Evolutionary conservation across 441 rosid species (phyloP).

Genomic region (Gossypium davidsonii): DNA sequence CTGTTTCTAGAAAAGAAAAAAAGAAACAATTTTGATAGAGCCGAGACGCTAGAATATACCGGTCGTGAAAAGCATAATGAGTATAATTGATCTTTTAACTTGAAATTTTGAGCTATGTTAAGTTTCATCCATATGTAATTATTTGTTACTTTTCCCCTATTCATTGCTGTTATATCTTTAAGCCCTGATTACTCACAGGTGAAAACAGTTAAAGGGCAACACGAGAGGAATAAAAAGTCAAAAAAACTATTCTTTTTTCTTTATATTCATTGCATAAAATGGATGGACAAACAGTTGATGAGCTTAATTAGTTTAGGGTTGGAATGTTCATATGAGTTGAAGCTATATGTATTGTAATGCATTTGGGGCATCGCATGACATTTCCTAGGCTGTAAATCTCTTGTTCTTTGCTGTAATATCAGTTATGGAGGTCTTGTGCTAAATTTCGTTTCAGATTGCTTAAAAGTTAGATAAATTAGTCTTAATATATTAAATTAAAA

Average conservation of each 20-base stretch:
- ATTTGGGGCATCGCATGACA: too few relatives aligned
- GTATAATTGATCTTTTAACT: not conserved
- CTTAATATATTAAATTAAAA: too few relatives aligned
- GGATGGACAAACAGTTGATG: not conserved
- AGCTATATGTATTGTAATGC: not conserved
- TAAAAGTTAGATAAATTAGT: too few relatives aligned
- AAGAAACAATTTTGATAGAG: constrained; percentile 39
- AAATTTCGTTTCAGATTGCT: too few relatives aligned
- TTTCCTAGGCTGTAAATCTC: not conserved
- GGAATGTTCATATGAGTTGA: not conserved
- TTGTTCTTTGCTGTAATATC: not conserved
- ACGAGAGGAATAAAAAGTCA: not conserved
- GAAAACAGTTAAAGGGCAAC: not conserved
- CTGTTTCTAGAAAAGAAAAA: constrained; percentile 16
- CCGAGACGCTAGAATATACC: constrained; percentile 22
- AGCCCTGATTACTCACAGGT: not conserved
- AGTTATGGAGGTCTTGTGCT: too few relatives aligned
- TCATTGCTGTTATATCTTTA: not conserved
- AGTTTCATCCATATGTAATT: constrained; percentile 12
- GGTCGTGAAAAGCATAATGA: constrained; percentile 26
- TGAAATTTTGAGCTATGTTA: constrained; percentile 8
- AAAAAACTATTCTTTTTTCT: not conserved
- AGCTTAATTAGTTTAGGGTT: not conserved
- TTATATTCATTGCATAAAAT: not conserved
- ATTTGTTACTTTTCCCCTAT: not conserved